phyloP scores from a whole-genome alignment of 2,329 filamentous ascomycete genomes.

The Leptodontidium sp. region DNA sequence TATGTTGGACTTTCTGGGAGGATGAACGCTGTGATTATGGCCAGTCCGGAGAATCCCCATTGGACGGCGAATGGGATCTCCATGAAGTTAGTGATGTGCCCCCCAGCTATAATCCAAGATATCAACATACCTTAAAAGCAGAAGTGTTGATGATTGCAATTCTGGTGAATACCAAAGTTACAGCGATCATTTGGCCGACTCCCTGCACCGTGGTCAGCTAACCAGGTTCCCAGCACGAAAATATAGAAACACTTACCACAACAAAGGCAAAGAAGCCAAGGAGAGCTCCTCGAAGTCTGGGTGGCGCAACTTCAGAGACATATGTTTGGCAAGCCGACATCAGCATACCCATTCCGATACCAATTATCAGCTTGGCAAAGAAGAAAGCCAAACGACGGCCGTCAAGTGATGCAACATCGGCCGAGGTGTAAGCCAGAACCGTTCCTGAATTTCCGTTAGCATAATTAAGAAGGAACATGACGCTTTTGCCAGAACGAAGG shows the following conservation, averaged over 20 bases:
- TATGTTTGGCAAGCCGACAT: conserved; percentile 10
- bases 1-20: conserved; percentile 9
- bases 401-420: background rate
- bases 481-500: too few species aligned
- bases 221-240: too few species aligned
- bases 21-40: background rate
- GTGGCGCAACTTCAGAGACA: conserved; percentile 2
- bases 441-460: background rate
- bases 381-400: background rate
- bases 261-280: conserved; percentile 8
- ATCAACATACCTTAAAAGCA: background rate
- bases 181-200: conserved; percentile 1
- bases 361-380: background rate
- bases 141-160: conserved; percentile 2
- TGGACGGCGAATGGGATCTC: conserved; percentile 6
- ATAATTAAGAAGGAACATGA: too few species aligned
- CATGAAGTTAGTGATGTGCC: background rate
- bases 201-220: background rate
- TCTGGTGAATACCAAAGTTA: conserved; percentile 1
- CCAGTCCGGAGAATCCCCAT: conserved; percentile 13
- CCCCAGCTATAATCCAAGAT: too few species aligned
- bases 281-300: conserved; percentile 1
- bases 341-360: conserved; percentile 4
- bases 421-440: background rate
- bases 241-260: background rate